phyloP scores from a whole-genome alignment of 768 basidiomycete genomes.

The Floccularia luteovirens region DNA sequence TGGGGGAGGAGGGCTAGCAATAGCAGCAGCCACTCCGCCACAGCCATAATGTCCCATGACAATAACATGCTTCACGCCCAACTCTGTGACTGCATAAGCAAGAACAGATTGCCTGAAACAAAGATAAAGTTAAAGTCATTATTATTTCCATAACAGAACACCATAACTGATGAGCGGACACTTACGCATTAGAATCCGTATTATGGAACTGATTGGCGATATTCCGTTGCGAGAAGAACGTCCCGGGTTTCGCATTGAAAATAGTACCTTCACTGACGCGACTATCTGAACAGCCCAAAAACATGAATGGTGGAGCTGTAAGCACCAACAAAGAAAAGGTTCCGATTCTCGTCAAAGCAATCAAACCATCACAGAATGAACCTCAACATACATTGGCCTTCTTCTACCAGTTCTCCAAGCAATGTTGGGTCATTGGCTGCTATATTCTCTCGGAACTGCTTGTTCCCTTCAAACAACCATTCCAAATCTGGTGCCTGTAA shows the following conservation, averaged over 20 bases:
- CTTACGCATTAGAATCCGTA: constrained; percentile 26
- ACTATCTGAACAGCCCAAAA: constrained; percentile 31
- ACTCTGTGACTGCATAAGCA: constrained; percentile 27
- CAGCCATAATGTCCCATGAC: constrained; percentile 39
- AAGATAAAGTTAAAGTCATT: background rate
- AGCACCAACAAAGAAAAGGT: background rate
- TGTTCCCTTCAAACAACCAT: no score
- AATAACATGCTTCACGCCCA: constrained; percentile 30
- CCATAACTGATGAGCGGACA: no score
- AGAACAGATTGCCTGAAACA: constrained; percentile 22
- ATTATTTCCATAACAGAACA: background rate
- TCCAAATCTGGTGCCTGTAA: no score
- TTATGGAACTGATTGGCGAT: constrained; percentile 32
- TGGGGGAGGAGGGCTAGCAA: constrained; percentile 14
- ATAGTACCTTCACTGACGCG: constrained; percentile 28
- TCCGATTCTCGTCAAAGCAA: no score
- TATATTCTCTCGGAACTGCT: no score
- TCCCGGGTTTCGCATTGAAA: constrained; percentile 30
- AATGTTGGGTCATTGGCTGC: no score
- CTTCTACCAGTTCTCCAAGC: no score
- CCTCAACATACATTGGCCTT: no score
- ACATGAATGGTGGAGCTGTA: constrained; percentile 24
- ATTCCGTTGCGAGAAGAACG: constrained; percentile 28
- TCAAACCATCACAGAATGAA: no score
- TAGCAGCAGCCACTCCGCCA: constrained; percentile 31